A percentile compares a stretch with the other conserved stretches of the same genome.
phyloP scores from a whole-genome alignment of 2,329 filamentous ascomycete species.

The Aspergillus ochraceus region DNA sequence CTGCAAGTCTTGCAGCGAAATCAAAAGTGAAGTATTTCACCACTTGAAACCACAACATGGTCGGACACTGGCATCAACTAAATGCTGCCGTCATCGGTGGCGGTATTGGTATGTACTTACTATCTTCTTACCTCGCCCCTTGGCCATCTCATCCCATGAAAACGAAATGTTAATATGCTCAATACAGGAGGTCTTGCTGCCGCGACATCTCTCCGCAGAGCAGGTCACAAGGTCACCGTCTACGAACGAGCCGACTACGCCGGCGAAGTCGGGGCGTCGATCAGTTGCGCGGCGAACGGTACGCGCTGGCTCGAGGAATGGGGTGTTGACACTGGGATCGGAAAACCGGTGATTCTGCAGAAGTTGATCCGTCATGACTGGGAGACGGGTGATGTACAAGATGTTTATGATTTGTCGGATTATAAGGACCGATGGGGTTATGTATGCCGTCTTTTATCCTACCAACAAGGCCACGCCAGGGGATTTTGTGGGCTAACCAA shows the following conservation, averaged over 20 bases:
- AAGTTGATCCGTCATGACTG: conserved; percentile 32
- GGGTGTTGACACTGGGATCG: conserved; percentile 19
- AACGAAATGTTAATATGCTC: background rate
- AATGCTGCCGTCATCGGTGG: background rate
- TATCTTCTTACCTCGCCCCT: background rate
- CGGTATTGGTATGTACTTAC: background rate
- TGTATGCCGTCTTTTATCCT: background rate
- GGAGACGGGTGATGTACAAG: conserved; percentile 24
- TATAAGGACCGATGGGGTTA: conserved; percentile 22
- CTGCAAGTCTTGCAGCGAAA: no score
- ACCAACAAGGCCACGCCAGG: no score
- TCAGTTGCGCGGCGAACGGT: conserved; percentile 23
- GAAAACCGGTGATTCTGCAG: conserved; percentile 24
- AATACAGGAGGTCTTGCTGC: conserved; percentile 2
- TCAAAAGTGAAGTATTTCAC: background rate
- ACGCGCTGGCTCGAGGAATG: conserved; percentile 23
- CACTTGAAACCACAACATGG: background rate
- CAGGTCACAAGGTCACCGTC: conserved; percentile 21
- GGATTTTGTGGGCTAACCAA: no score
- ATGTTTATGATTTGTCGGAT: conserved; percentile 27
- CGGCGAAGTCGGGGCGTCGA: conserved; percentile 23
- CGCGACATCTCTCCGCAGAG: conserved; percentile 6
- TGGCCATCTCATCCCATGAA: no score
- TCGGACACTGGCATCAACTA: background rate
- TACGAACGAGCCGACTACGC: conserved; percentile 25